A percentile compares a stretch with the other conserved stretches of the same genome.
phyloP scores from a whole-genome alignment of 75 land plant species.

The Picea glauca region DNA sequence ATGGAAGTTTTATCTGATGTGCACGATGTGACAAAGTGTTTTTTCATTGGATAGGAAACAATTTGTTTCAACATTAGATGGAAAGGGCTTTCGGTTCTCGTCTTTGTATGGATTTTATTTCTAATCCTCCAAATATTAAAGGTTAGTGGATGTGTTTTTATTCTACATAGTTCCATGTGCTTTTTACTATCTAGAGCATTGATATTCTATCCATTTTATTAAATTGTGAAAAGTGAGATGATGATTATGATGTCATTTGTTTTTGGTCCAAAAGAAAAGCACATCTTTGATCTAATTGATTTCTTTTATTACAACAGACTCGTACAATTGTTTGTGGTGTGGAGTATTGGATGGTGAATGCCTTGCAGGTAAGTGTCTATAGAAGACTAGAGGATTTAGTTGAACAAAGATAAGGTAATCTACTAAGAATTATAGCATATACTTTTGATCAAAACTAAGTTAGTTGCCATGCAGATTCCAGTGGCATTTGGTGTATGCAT shows the following conservation, averaged over 20 bases:
- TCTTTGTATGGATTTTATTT: conserved; percentile 52
- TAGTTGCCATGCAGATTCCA: conserved; percentile 47
- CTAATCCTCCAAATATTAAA: conserved; percentile 56
- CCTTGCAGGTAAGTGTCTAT: conserved; percentile 43
- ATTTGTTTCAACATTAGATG: conserved; percentile 45
- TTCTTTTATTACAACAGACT: conserved; percentile 34
- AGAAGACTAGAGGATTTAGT: not conserved
- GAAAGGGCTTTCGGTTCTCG: conserved; percentile 43
- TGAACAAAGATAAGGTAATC: not conserved
- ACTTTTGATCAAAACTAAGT: not conserved
- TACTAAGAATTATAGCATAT: not conserved
- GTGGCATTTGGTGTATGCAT: conserved; percentile 49
- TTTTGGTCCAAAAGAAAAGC: too few relatives aligned
- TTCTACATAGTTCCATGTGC: too few relatives aligned
- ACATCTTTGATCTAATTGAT: not conserved
- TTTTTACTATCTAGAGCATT: too few relatives aligned
- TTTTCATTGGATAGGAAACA: conserved; percentile 32
- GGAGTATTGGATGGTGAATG: conserved; percentile 57
- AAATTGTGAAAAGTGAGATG: not conserved
- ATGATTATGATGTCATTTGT: too few relatives aligned
- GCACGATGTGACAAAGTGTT: not conserved
- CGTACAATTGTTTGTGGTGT: conserved; percentile 34
- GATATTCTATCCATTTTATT: not conserved
- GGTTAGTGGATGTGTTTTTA: conserved; percentile 15
- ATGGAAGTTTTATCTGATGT: too few relatives aligned